phyloP scores from a whole-genome alignment of 139 green algal species.

The Chlamydomonas incerta region DNA sequence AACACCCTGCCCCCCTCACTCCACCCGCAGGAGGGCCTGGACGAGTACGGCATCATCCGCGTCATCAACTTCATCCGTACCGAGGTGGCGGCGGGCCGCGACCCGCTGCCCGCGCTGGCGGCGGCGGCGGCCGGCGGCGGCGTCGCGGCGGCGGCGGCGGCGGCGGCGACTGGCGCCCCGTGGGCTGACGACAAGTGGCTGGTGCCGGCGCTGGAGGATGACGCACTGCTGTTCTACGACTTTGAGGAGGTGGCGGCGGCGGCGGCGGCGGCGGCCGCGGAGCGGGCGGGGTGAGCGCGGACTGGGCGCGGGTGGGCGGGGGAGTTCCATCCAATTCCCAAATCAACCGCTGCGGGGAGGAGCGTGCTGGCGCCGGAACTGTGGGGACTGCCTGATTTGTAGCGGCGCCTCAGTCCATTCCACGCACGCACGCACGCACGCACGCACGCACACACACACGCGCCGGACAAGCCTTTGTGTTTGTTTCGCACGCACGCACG shows the following conservation, averaged over 20 bases:
- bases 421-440: no score
- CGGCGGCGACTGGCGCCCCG: constrained; percentile 11
- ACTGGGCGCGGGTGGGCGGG: background rate
- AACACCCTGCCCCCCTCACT: background rate
- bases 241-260: constrained; percentile 63
- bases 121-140: background rate
- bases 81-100: constrained; percentile 59
- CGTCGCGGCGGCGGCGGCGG: background rate
- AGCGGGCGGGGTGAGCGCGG: background rate
- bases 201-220: constrained; percentile 72
- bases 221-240: constrained; percentile 85
- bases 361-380: no score
- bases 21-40: constrained; percentile 56
- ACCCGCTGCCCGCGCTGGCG: constrained; percentile 60
- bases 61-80: constrained; percentile 87
- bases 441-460: no score
- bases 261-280: constrained; percentile 14
- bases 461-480: no score
- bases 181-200: constrained; percentile 78
- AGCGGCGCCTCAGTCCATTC: no score
- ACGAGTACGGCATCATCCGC: constrained; percentile 82
- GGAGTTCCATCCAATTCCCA: no score
- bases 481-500: no score
- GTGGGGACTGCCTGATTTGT: no score
- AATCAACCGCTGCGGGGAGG: constrained; percentile 47